Conservation (phyloP, 73 alveolate species). For the Tetrahymena elliotti region DNA sequence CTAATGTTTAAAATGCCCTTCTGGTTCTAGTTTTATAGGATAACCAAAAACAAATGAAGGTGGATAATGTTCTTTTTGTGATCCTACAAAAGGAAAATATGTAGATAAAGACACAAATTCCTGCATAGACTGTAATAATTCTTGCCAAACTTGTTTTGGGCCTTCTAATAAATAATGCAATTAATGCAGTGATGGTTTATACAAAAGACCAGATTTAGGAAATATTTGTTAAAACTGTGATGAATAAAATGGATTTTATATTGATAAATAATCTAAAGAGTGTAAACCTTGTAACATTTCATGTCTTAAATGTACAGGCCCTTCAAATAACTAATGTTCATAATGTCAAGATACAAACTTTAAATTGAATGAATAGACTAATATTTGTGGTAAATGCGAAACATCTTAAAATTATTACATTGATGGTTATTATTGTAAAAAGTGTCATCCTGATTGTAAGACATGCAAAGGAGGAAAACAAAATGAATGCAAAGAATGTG, state of each 20-base stretch:
- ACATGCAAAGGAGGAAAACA: not conserved
- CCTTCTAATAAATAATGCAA: not conserved
- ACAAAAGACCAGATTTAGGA: not conserved
- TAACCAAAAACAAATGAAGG: not conserved
- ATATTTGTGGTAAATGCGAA: not conserved
- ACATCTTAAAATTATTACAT: not conserved
- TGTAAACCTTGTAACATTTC: not conserved
- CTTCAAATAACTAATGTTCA: not conserved
- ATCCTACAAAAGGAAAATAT: not conserved
- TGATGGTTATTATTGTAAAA: not conserved
- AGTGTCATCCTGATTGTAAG: not conserved
- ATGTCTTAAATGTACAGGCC: not conserved
- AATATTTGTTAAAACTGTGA: not conserved
- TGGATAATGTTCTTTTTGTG: not conserved
- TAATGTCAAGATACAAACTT: not conserved
- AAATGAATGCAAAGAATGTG: not conserved
- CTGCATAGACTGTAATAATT: not conserved
- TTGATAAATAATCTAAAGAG: not conserved
- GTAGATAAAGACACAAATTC: not conserved
- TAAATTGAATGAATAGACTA: not conserved
- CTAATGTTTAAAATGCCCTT: not conserved
- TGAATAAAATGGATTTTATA: not conserved
- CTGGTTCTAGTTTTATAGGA: not conserved
- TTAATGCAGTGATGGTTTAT: not conserved
- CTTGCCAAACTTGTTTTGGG: not conserved